A percentile compares a stretch with the other conserved stretches of the same genome.
phyloP scores from a whole-genome alignment of 805 yeast genomes.

The Kurtzmaniella cleridarum region DNA sequence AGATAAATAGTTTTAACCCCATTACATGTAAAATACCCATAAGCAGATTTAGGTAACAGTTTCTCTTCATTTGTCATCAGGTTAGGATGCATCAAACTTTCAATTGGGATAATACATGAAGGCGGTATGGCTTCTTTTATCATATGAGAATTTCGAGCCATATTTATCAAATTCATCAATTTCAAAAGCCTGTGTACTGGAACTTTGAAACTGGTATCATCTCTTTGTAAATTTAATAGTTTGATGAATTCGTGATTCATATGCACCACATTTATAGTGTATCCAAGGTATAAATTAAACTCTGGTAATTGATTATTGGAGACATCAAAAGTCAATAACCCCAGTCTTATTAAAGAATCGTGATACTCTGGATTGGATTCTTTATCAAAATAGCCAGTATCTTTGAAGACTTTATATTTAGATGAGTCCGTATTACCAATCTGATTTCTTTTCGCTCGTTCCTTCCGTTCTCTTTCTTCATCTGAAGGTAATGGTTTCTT shows the following conservation, averaged over 20 bases:
- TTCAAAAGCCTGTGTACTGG: constrained; percentile 17
- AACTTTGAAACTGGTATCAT: constrained; percentile 10
- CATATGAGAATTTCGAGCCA: constrained; percentile 16
- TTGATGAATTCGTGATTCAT: constrained; percentile 22
- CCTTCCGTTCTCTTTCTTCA: constrained; percentile 18
- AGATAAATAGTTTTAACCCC: constrained; percentile 14
- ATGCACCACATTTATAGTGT: constrained; percentile 18
- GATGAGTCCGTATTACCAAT: constrained; percentile 25
- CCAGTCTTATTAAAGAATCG: constrained; percentile 23
- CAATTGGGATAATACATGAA: constrained; percentile 20
- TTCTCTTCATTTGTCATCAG: constrained; percentile 15
- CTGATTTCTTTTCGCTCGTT: neutral
- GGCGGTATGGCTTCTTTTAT: constrained; percentile 17
- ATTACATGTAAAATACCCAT: constrained; percentile 7
- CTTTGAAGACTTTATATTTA: constrained; percentile 17
- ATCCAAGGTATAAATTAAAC: constrained; percentile 33
- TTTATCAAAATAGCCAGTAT: constrained; percentile 26
- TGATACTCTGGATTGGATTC: constrained; percentile 24
- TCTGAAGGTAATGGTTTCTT: constrained; percentile 15
- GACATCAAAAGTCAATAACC: constrained; percentile 16
- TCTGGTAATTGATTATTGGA: constrained; percentile 7
- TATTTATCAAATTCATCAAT: constrained; percentile 32
- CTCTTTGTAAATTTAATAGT: constrained; percentile 16
- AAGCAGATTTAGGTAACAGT: constrained; percentile 19
- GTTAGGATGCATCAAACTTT: constrained; percentile 21